Percentiles rank a stretch among this genome's conserved stretches.
These are phyloP conservation scores for Aphanoascus verrucosus DNA, from an alignment of 2,329 filamentous ascomycete genomes.

Conservation along the genomic window DNA sequence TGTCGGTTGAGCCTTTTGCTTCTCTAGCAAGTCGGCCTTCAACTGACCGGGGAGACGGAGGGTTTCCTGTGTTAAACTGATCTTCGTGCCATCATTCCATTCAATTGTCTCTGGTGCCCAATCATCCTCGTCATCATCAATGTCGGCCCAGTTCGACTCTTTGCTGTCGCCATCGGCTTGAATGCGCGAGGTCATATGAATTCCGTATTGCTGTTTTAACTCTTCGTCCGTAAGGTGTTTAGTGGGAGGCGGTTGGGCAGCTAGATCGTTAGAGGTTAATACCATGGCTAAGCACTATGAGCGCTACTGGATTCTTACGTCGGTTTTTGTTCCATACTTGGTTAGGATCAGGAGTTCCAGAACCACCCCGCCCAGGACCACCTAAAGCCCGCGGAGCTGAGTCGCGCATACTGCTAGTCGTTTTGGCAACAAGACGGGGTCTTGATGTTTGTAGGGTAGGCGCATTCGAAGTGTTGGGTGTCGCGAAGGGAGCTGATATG, in stretches of 20 bases:
- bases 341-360: slow-evolving; percentile 51
- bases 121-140: slow-evolving; percentile 58
- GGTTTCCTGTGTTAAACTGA: slow-evolving; percentile 43
- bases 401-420: slow-evolving; percentile 44
- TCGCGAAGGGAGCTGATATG: slow-evolving; percentile 25
- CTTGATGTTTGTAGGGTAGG: slow-evolving; percentile 38
- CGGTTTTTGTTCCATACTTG: slow-evolving; percentile 62
- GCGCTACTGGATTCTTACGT: slow-evolving; percentile 32
- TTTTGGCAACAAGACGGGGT: slow-evolving; percentile 54
- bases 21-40: slow-evolving; percentile 18
- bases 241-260: slow-evolving; percentile 45
- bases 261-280: slow-evolving; percentile 26
- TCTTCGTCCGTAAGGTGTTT: slow-evolving; percentile 60
- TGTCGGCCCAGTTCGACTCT: slow-evolving; percentile 58
- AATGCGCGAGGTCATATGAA: slow-evolving; percentile 55
- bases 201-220: slow-evolving; percentile 57
- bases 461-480: slow-evolving; percentile 26
- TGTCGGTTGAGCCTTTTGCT: neutral
- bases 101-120: slow-evolving; percentile 58
- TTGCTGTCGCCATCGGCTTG: slow-evolving; percentile 52
- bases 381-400: slow-evolving; percentile 41
- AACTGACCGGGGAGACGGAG: slow-evolving; percentile 18
- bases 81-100: slow-evolving; percentile 60
- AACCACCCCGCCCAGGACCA: slow-evolving; percentile 36
- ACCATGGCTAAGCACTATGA: neutral